Evolutionary conservation across 2,329 filamentous ascomycete species (phyloP).

Genomic region (Claviceps sp.): DNA sequence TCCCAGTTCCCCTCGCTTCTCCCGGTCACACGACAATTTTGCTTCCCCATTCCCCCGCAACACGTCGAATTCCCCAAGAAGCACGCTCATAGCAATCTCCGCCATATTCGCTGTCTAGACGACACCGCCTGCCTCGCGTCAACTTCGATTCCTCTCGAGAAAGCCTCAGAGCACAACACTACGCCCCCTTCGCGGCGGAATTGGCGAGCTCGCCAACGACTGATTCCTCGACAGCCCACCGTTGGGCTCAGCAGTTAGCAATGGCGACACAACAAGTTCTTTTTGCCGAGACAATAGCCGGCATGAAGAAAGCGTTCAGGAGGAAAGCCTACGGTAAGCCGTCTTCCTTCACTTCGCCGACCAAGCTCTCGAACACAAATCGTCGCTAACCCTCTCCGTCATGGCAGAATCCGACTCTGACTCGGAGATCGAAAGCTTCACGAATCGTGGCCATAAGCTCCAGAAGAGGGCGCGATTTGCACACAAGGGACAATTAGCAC

Average conservation of each 20-base stretch:
- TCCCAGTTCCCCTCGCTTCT: slow-evolving; percentile 1
- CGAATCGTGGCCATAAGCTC: slow-evolving; percentile 67
- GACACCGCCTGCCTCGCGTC: not conserved
- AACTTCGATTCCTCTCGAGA: not conserved
- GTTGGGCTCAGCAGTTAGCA: slow-evolving; percentile 5
- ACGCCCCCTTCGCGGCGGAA: not conserved
- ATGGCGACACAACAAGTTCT: slow-evolving; percentile 44
- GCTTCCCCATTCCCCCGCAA: not conserved
- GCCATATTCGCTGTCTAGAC: not conserved
- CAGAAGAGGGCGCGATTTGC: slow-evolving; percentile 63
- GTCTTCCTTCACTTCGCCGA: not conserved
- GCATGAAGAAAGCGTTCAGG: slow-evolving; percentile 55
- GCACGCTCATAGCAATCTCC: not conserved
- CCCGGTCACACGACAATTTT: not conserved
- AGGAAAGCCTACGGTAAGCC: slow-evolving; percentile 45
- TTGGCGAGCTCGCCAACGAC: not conserved
- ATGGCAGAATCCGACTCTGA: slow-evolving; percentile 63
- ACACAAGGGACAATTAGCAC: slow-evolving; percentile 54
- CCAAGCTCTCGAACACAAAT: not conserved
- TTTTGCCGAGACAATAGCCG: slow-evolving; percentile 52
- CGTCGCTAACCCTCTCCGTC: slow-evolving; percentile 11
- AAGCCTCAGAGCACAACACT: not conserved
- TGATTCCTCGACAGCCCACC: not conserved
- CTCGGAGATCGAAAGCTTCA: slow-evolving; percentile 52
- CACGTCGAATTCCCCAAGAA: not conserved